Conservation (phyloP, 2,329 filamentous ascomycete species). For the Cercospora nicotianae region DNA sequence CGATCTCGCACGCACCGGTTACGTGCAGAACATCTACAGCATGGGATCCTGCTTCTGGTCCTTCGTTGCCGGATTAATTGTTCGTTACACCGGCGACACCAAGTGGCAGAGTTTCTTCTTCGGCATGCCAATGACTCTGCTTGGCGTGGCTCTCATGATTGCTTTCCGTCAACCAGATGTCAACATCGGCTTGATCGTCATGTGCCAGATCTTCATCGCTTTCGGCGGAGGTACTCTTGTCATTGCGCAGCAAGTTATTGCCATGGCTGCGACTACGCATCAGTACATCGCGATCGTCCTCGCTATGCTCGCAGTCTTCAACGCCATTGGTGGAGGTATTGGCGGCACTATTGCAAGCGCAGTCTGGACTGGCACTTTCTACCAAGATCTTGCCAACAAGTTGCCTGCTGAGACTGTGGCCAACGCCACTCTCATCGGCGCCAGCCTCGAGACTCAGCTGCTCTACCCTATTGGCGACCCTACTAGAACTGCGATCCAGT, state of each 20-base stretch:
- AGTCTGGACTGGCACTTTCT: conserved; percentile 32
- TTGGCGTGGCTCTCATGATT: conserved; percentile 35
- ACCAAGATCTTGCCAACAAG: conserved; percentile 21
- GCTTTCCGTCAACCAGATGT: conserved; percentile 38
- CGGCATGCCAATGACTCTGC: conserved; percentile 36
- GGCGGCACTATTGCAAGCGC: conserved; percentile 45
- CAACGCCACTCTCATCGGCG: conserved; percentile 11
- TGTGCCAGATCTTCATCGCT: conserved; percentile 61
- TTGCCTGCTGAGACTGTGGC: conserved; percentile 18
- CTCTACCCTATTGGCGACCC: conserved; percentile 16
- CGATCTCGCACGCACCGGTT: conserved; percentile 22
- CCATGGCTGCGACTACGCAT: conserved; percentile 52
- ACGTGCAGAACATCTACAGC: conserved; percentile 36
- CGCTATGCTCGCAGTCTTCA: conserved; percentile 29
- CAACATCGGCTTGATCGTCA: conserved; percentile 51
- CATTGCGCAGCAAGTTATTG: conserved; percentile 60
- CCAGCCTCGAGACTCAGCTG: conserved; percentile 14
- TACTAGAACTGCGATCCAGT: conserved; percentile 16
- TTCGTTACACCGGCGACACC: conserved; percentile 50
- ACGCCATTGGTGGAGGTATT: conserved; percentile 51
- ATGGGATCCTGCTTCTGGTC: conserved; percentile 45
- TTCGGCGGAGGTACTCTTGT: conserved; percentile 59
- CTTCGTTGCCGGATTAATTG: conserved; percentile 47
- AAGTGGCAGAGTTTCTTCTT: conserved; percentile 45
- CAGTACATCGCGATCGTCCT: conserved; percentile 32